phyloP scores from a whole-genome alignment of 176 grass and related monocot species.

The Pontederia crassipes region DNA sequence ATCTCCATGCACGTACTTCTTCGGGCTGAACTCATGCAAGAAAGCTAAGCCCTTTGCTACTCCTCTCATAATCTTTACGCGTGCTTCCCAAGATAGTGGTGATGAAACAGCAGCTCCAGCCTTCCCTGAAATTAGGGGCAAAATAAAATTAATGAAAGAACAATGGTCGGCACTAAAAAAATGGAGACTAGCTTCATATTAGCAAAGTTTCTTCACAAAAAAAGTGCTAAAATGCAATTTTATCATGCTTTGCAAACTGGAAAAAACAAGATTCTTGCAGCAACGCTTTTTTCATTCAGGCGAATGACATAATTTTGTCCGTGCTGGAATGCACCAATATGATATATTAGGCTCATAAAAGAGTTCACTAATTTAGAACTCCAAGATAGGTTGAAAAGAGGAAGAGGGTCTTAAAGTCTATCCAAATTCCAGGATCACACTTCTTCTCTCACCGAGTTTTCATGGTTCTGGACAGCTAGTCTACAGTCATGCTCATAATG shows the following conservation, averaged over 20 bases:
- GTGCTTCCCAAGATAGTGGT: slow-evolving; percentile 53
- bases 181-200: not conserved
- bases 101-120: slow-evolving; percentile 36
- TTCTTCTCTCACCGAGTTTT: no score
- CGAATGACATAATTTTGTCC: no score
- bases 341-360: no score
- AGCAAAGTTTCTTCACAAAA: slow-evolving; percentile 1
- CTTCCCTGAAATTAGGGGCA: slow-evolving; percentile 43
- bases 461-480: no score
- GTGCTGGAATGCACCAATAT: no score
- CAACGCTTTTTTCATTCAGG: no score
- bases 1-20: slow-evolving; percentile 94
- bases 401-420: no score
- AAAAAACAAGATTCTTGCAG: not conserved
- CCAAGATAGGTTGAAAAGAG: no score
- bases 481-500: no score
- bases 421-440: no score
- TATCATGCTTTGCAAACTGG: not conserved
- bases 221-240: not conserved
- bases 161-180: slow-evolving; percentile 4
- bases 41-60: slow-evolving; percentile 59
- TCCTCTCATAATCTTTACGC: slow-evolving; percentile 79
- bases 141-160: slow-evolving; percentile 7
- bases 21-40: slow-evolving; percentile 85
- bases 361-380: no score